phyloP scores from a whole-genome alignment of 2,329 filamentous ascomycete genomes.

The Gyromitra esculenta region DNA sequence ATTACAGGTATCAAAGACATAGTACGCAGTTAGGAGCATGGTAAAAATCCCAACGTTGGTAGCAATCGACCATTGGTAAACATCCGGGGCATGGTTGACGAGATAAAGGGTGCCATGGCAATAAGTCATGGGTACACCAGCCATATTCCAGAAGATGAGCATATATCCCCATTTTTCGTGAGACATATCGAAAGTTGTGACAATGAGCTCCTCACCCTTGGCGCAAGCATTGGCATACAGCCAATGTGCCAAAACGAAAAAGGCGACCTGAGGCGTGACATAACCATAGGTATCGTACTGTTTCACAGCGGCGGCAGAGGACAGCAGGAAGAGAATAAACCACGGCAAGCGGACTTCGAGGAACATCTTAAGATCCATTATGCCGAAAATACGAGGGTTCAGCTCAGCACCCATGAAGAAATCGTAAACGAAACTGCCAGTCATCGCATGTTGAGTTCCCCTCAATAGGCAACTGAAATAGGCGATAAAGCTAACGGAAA shows the following conservation, averaged over 20 bases:
- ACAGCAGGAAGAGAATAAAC: constrained; percentile 86
- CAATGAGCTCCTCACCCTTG: constrained; percentile 91
- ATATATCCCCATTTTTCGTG: constrained; percentile 98
- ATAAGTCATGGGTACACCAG: constrained; percentile 88
- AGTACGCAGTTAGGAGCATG: constrained; percentile 84
- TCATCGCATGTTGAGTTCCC: constrained; percentile 91
- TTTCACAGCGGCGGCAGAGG: constrained; percentile 77
- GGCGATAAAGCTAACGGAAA: constrained; percentile 80
- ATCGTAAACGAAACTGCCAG: constrained; percentile 80
- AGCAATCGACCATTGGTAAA: constrained; percentile 77
- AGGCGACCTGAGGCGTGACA: constrained; percentile 82
- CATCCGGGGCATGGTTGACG: constrained; percentile 80
- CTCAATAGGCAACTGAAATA: constrained; percentile 85
- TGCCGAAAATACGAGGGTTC: constrained; percentile 84
- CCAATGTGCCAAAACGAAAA: constrained; percentile 88
- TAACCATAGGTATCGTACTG: constrained; percentile 88
- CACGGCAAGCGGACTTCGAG: constrained; percentile 91
- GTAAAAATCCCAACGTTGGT: constrained; percentile 70
- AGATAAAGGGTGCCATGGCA: constrained; percentile 93
- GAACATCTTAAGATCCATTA: constrained; percentile 94
- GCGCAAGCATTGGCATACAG: constrained; percentile 91
- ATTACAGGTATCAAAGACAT: constrained; percentile 91
- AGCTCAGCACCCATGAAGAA: constrained; percentile 92
- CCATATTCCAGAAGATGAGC: constrained; percentile 97
- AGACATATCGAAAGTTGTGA: constrained; percentile 95